Conservation (phyloP, 306 rosid species). For the Geum urbanum region DNA sequence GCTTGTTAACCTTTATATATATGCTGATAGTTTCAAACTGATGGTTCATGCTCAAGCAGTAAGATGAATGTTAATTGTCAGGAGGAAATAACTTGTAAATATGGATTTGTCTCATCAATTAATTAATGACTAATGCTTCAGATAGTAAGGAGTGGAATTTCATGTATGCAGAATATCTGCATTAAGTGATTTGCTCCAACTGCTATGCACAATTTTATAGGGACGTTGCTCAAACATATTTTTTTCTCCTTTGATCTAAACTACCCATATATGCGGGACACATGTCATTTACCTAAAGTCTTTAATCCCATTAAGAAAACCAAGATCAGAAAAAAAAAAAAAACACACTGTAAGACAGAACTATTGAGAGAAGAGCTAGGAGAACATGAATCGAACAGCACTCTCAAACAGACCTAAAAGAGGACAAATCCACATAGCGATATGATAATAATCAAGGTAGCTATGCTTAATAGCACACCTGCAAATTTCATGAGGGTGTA, state of each 20-base stretch:
- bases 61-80: conserved; percentile 41
- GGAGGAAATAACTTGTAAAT: conserved; percentile 34
- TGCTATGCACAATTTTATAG: background rate
- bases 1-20: no score
- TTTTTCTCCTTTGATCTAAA: conserved; percentile 7
- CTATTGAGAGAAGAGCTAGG: conserved; percentile 15
- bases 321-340: background rate
- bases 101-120: conserved; percentile 20
- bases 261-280: background rate
- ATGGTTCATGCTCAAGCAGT: conserved; percentile 49
- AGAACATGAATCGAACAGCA: conserved; percentile 31
- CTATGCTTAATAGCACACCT: no score
- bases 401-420: conserved; percentile 24
- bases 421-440: conserved; percentile 40
- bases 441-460: background rate
- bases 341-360: conserved; percentile 14
- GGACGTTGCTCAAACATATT: background rate
- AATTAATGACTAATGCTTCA: conserved; percentile 16
- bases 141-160: conserved; percentile 30
- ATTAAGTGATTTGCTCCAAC: conserved; percentile 3
- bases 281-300: background rate
- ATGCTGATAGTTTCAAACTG: conserved; percentile 36
- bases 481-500: conserved; percentile 75
- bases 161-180: conserved; percentile 26
- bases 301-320: background rate